Conservation (phyloP, 2,329 filamentous ascomycete genomes). For the Hawksworthiomyces lignivorus region DNA sequence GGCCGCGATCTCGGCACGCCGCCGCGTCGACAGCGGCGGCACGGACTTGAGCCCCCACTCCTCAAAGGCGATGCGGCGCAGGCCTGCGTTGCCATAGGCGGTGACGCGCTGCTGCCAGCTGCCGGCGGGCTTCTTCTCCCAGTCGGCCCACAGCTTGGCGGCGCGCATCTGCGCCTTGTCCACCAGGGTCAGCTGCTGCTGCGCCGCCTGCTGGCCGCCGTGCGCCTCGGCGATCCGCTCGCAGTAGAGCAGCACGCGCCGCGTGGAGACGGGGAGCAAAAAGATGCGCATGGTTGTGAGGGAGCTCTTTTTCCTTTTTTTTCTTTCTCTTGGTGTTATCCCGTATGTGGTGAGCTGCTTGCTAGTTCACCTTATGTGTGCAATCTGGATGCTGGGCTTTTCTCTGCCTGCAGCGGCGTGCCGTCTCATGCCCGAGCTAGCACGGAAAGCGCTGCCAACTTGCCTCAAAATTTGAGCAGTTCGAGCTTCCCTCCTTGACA, state of each 20-base stretch:
- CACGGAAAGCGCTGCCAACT: too few species aligned
- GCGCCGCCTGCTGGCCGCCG: too few species aligned
- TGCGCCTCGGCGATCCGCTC: conserved; percentile 55
- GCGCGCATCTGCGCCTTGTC: conserved; percentile 67
- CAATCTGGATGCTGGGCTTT: neutral
- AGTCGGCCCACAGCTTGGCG: conserved; percentile 69
- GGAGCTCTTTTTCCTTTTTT: neutral
- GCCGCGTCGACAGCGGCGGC: conserved; percentile 65
- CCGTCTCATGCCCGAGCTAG: too few species aligned
- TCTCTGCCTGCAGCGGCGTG: too few species aligned
- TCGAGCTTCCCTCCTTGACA: too few species aligned
- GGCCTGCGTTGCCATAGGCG: conserved; percentile 74
- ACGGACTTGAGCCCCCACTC: conserved; percentile 98
- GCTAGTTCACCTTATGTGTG: too few species aligned
- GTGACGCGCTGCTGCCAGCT: conserved; percentile 81
- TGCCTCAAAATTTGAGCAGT: too few species aligned
- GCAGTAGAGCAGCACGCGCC: conserved; percentile 86
- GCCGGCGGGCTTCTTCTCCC: conserved; percentile 75
- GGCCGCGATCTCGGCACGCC: conserved; percentile 42
- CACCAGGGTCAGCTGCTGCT: conserved; percentile 45
- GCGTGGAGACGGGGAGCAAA: conserved; percentile 85
- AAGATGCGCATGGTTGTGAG: conserved; percentile 69
- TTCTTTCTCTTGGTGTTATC: too few species aligned
- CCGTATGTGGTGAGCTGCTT: too few species aligned
- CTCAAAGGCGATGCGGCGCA: conserved; percentile 86